These are phyloP conservation scores for Kodamaea fungicola DNA, from an alignment of 1,139 yeast genomes.

Conservation along the genomic window DNA sequence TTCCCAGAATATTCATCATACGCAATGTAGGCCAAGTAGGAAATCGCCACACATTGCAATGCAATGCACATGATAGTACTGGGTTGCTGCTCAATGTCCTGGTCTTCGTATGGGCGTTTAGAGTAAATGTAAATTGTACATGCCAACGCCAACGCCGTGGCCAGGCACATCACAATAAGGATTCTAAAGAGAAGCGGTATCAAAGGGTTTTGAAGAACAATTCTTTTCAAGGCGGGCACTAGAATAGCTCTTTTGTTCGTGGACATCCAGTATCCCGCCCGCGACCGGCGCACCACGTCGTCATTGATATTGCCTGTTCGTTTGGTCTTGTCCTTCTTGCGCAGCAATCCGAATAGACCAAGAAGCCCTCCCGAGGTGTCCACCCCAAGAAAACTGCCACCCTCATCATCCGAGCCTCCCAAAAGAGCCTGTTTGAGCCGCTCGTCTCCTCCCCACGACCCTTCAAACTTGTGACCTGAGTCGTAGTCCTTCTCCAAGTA, in stretches of 20 bases:
- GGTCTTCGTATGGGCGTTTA: constrained; percentile 32
- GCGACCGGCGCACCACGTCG: constrained; percentile 41
- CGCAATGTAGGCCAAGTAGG: constrained; percentile 76
- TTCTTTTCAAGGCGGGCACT: constrained; percentile 52
- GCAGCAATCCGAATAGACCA: constrained; percentile 7
- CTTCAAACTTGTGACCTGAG: constrained; percentile 23
- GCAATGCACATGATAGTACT: constrained; percentile 90
- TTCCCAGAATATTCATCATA: constrained; percentile 89
- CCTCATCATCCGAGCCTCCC: constrained; percentile 32
- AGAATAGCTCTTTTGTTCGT: constrained; percentile 55
- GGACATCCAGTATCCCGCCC: constrained; percentile 68
- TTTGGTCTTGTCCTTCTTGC: constrained; percentile 8
- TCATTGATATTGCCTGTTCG: constrained; percentile 19
- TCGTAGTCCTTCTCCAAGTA: constrained; percentile 20
- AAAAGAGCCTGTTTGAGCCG: constrained; percentile 55
- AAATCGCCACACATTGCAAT: constrained; percentile 76
- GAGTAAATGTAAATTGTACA: constrained; percentile 58
- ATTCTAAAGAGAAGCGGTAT: constrained; percentile 76
- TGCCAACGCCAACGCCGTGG: constrained; percentile 66
- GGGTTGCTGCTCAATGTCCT: constrained; percentile 68
- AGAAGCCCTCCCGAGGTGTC: constrained; percentile 8
- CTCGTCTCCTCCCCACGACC: constrained; percentile 70
- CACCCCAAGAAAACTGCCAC: constrained; percentile 5
- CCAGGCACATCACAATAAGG: constrained; percentile 58
- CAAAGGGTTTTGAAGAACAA: constrained; percentile 72